Base-by-base conservation (phyloP, 1,139 yeast species). In the Saccharomyces hybrid region DNA sequence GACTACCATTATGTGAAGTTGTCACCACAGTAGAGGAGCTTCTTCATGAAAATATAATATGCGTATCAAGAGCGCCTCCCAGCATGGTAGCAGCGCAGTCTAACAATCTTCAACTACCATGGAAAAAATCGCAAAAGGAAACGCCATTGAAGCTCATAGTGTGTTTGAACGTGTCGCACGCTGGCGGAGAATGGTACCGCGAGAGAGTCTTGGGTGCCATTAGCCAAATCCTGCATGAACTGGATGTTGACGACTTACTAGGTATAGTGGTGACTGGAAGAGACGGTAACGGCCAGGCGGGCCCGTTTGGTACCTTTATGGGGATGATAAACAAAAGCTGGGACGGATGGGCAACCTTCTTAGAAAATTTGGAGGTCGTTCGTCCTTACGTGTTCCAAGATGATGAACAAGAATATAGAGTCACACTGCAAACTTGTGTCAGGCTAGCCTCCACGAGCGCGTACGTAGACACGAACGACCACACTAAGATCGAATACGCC, bases 231-330 rank as follows among this genome's bases (percentile, higher is more conserved):
- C 58, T 77, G 46, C 52, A 61, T 1, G 58, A 62, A 0, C 62
- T 83, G 51, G 67, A 76, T 42, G 66, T 71, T 0, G 62, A 66
- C n/a, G 88, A 83, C 64, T 73, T 72, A 50, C 63, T 84, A 9
- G 87, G 86, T 0, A 59, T 84, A 27, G 77, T 84, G 0, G 72
- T 82, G 44, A 67, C 80, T 20, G 86, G 86, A 0, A 71, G 75
- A 53, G 76, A 79, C 60, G 76, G 79, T 1, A 75, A 57, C 49
- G 65, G 65, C 14, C 48, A 55, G 11, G 46, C 56, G 20, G 68
- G 74, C 5, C 64, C 69, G 28, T 65, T 69, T 44, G 84, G 84
- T 0, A 74, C 81, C 8, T 83, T 79, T 62, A 72, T 81, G 53
- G 87, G 88, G 0, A 78, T 82, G 62, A 74, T 76, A 2, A 68